phyloP scores from a whole-genome alignment of 176 grass and related monocot genomes.

The Guadua angustifolia region DNA sequence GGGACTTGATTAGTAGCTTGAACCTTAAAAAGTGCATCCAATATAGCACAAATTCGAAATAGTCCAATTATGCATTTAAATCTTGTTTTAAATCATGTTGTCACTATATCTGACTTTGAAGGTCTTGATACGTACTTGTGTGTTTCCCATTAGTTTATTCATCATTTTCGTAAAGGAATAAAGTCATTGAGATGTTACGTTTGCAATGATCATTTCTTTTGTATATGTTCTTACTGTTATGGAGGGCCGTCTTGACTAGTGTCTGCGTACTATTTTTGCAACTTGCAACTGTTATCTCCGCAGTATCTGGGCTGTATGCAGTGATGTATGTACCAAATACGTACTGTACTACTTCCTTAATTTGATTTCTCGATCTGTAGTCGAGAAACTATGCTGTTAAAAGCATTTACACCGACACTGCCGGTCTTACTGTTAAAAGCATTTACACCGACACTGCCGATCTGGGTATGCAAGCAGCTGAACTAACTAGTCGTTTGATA shows the following conservation, averaged over 20 bases:
- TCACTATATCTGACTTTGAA: no score
- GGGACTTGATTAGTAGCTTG: no score
- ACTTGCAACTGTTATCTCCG: no score
- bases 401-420: neutral
- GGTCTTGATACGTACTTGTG: neutral
- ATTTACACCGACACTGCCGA: no score
- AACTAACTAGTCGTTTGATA: neutral
- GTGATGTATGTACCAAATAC: neutral
- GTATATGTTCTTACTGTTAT: neutral
- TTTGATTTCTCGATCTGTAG: no score
- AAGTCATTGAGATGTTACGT: neutral
- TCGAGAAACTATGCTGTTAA: neutral
- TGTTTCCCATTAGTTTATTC: conserved; percentile 31
- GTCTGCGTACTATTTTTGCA: no score
- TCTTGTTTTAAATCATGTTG: no score
- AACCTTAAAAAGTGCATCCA: no score
- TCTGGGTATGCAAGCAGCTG: neutral
- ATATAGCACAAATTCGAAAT: no score
- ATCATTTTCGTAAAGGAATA: conserved; percentile 31
- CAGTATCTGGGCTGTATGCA: neutral
- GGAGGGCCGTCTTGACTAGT: neutral
- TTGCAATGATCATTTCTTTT: neutral
- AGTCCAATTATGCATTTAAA: no score
- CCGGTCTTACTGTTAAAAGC: neutral
- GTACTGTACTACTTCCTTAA: neutral